Evolutionary conservation across 257 asterid genomes (phyloP), one percentile per base, ranked within the genome.

Genomic region (Nicotiana undulata): DNA sequence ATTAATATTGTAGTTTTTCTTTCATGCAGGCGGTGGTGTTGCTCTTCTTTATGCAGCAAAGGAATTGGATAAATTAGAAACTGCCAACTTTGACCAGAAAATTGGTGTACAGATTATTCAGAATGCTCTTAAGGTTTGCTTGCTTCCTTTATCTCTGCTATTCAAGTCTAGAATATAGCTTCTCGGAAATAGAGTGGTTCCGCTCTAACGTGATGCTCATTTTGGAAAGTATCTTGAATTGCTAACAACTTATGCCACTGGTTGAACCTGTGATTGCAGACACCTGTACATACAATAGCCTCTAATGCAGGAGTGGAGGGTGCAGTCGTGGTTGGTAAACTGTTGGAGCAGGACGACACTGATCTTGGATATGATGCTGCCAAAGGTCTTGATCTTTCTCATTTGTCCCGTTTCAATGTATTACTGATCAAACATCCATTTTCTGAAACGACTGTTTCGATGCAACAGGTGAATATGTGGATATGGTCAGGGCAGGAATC

Each of bases 311-410:
- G 99, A 81, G 97, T 93, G 4, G 99, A 95, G 86, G 99, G 98
- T 55, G 99, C 98, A 44, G 97, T 95, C 10, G 93, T 95, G 10
- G 97, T 95, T 22, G 99, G 99, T 77, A 95, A 93, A 81, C 86
- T 95, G 87, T 80, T 93, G 89, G 99, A 95, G 87, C 95, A 97
- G 11, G 93, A 90, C 6, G 80, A 95, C 83, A 91, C 94, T 18
- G 95, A 95, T 85, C 94, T 92, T 53, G 99, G 99, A 83, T 95
- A 95, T 18, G 98, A 95, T 67, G 98, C 99, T 4, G 98, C 98
- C 28, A 95, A 95, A 88, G 99, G 98, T 93, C 32, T 22, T 81
- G 6, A 3, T 40, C 9, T 12, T 51, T 13, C 13, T 6, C 3
- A 0, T 29, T 32, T 26, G 46, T 3, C 16, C 55, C 55, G 4